phyloP scores from a whole-genome alignment of 108 stramenopile genomes.

The Nitzschia sp. region DNA sequence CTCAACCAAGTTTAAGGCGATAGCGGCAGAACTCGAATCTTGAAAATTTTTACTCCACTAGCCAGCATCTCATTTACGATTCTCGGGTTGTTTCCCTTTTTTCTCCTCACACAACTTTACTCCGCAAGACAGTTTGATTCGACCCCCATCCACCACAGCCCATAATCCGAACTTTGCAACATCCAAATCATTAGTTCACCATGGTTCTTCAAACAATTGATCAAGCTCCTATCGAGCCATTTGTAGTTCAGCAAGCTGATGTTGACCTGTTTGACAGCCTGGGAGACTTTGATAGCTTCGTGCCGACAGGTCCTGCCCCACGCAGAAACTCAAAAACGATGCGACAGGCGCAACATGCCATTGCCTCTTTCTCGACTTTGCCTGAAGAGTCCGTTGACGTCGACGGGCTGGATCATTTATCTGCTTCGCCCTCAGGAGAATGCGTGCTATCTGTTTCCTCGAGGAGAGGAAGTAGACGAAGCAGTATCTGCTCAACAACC shows the following conservation, averaged over 20 bases:
- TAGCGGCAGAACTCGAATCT: too few relatives aligned
- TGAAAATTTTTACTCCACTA: too few relatives aligned
- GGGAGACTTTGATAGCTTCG: neutral
- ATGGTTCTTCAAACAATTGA: neutral
- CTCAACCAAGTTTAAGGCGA: too few relatives aligned
- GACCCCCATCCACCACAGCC: too few relatives aligned
- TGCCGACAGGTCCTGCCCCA: neutral
- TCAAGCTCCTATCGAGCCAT: neutral
- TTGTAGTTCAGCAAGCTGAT: slow-evolving; percentile 5
- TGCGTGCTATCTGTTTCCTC: neutral
- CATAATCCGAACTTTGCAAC: too few relatives aligned
- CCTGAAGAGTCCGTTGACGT: neutral
- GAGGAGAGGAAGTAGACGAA: slow-evolving; percentile 1
- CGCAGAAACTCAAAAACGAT: neutral
- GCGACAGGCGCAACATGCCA: neutral
- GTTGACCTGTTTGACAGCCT: slow-evolving; percentile 4
- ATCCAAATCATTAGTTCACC: too few relatives aligned
- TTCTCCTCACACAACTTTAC: too few relatives aligned
- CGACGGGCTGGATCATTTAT: neutral
- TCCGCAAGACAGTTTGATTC: too few relatives aligned
- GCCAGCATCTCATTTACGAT: too few relatives aligned
- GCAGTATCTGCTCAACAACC: neutral
- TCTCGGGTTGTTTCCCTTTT: too few relatives aligned
- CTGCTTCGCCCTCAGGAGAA: neutral
- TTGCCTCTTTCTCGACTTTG: neutral